Evolutionary conservation across 2,329 filamentous ascomycete genomes (phyloP), one percentile per base, ranked within the genome.

Genomic region (Pseudogymnoascus sp.): DNA sequence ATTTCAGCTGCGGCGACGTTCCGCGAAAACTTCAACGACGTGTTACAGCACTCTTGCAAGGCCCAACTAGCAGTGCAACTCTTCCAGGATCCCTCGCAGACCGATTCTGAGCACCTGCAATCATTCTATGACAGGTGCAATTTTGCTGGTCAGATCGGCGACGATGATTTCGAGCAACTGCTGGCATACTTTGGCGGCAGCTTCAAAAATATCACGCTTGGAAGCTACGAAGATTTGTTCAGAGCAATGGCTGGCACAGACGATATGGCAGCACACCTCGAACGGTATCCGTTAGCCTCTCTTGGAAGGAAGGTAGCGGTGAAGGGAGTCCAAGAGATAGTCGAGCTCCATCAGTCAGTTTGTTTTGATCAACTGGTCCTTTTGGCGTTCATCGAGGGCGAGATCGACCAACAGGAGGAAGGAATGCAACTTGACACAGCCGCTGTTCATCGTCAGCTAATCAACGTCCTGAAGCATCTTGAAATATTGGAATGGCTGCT

Each of bases 361-460:
- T 84, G 95, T 58, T 85, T 95, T 64, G 91, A 93, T 69, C 83
- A 97, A 62, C 77, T 97, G 2, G 81, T 94, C 2, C 80, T 99
- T 6, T 79, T 96, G 14, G 82, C 94, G 8, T 91, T 97, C 72
- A 88, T 97, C 80, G 88, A 94, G 71, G 87, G 86, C 38, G 90
- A 94, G 70, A 82, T 90, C 60, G 88, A 92, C 62, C 83, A 86
- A 65, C 85, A 87, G 41, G 85, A 90, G 39, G 83, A 89, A 14
- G 83, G 83, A 2, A 77, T 85, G 35, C 81, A 82, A 18, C 76
- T 89, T 7, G 82, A 87, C 28, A 87, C 94, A 62, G 84, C 88
- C 58, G 82, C 87, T 57, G 83, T 93, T 36, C 93, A 88, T 74
- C 76, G 84, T 68, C 80, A 83, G 53, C 79, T 97, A 5, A 78